Percentiles rank a stretch among this genome's conserved stretches.
Conservation (phyloP, 1,284 basidiomycete genomes). For the Leccinum griseonigrum region DNA sequence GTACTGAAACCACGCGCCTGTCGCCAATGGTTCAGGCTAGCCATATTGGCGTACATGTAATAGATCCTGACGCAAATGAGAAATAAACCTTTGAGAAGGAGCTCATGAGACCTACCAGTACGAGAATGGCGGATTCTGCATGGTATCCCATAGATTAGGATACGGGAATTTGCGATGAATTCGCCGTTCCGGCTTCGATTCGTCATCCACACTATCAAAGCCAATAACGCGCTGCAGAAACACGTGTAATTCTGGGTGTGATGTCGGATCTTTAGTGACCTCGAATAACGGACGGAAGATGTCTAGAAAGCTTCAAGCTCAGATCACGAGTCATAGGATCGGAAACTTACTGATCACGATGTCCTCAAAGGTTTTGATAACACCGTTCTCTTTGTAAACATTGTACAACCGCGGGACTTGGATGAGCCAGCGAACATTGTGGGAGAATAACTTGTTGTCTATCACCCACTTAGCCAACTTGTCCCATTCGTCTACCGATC, state of each 20-base stretch:
- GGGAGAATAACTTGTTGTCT: slow-evolving; percentile 90
- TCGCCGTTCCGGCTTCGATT: slow-evolving; percentile 90
- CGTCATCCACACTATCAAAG: slow-evolving; percentile 98
- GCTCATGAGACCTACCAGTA: slow-evolving; percentile 67
- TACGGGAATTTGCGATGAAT: slow-evolving; percentile 96
- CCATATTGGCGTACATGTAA: slow-evolving; percentile 97
- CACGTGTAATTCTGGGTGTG: slow-evolving; percentile 92
- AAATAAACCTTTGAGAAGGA: background rate
- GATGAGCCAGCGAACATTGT: slow-evolving; percentile 98
- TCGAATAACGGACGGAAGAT: slow-evolving; percentile 94
- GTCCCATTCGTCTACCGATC: slow-evolving; percentile 87
- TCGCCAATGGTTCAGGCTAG: slow-evolving; percentile 94
- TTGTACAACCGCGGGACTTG: slow-evolving; percentile 96
- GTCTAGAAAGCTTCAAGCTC: slow-evolving; percentile 50
- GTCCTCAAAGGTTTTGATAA: slow-evolving; percentile 88
- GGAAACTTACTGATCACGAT: slow-evolving; percentile 76
- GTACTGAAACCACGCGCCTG: slow-evolving; percentile 86
- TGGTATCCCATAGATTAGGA: slow-evolving; percentile 87
- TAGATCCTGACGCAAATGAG: slow-evolving; percentile 66
- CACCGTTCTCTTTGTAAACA: slow-evolving; percentile 90
- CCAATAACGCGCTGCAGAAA: slow-evolving; percentile 96
- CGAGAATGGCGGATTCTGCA: slow-evolving; percentile 90
- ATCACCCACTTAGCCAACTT: slow-evolving; percentile 98
- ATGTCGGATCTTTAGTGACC: slow-evolving; percentile 88
- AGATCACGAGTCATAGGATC: background rate